Evolutionary conservation across 2,329 filamentous ascomycete species (phyloP).

Genomic region (Coniochaeta hoffmannii): DNA sequence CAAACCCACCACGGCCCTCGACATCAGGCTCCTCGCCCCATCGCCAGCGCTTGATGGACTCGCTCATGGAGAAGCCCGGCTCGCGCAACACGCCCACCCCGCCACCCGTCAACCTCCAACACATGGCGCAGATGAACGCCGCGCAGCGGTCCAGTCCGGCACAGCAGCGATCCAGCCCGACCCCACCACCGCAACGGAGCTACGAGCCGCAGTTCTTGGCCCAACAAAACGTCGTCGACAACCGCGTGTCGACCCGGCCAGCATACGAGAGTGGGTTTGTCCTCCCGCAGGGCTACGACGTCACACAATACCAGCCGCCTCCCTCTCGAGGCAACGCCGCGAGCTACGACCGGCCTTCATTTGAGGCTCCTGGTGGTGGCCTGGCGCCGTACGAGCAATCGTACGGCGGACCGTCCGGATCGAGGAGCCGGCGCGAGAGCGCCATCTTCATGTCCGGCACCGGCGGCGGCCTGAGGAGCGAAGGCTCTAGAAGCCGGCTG

Average conservation of each 20-base stretch:
- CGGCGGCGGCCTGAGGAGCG: slow-evolving; percentile 38
- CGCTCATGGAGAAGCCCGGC: slow-evolving; percentile 31
- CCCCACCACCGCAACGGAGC: slow-evolving; percentile 34
- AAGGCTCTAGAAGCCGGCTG: slow-evolving; percentile 44
- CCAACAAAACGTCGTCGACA: slow-evolving; percentile 23
- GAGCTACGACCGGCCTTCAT: slow-evolving; percentile 30
- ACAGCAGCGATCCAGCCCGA: slow-evolving; percentile 24
- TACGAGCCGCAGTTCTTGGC: slow-evolving; percentile 37
- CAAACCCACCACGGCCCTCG: slow-evolving; percentile 35
- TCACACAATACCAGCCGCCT: slow-evolving; percentile 15
- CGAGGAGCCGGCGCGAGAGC: slow-evolving; percentile 48
- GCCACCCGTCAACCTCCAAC: slow-evolving; percentile 26
- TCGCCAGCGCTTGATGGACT: slow-evolving; percentile 31
- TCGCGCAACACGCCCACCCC: slow-evolving; percentile 42
- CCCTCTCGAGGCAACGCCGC: not conserved
- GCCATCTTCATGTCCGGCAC: slow-evolving; percentile 40
- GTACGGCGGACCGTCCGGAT: slow-evolving; percentile 13
- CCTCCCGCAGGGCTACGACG: slow-evolving; percentile 26
- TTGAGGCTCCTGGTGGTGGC: slow-evolving; percentile 20
- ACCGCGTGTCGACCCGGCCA: slow-evolving; percentile 26
- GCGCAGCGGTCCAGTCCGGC: slow-evolving; percentile 18
- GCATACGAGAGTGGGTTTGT: slow-evolving; percentile 37
- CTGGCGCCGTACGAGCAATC: slow-evolving; percentile 24
- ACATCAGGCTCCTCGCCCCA: slow-evolving; percentile 39
- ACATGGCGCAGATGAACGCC: slow-evolving; percentile 20